Percentiles rank a stretch among this genome's conserved stretches.
phyloP scores from a whole-genome alignment of 2,329 filamentous ascomycete species.

The Didymellaceae sp. region DNA sequence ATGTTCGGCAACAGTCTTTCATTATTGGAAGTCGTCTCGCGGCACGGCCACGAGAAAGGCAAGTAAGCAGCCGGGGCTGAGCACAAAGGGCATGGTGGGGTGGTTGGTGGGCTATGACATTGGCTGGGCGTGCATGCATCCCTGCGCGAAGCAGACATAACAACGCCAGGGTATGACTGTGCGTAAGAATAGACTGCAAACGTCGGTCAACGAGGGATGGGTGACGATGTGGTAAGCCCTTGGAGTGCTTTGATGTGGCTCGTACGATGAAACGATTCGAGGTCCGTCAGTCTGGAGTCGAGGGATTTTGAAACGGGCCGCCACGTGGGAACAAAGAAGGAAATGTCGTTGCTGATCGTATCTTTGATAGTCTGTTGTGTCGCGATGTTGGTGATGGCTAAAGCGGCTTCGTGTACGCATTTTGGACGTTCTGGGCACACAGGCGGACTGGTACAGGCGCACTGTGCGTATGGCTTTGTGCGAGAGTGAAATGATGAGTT shows the following conservation, averaged over 20 bases:
- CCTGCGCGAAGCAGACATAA: conserved; percentile 17
- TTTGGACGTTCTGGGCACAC: too few relatives aligned
- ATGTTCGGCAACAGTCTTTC: conserved; percentile 12
- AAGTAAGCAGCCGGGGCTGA: conserved; percentile 37
- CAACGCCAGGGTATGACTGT: conserved; percentile 11
- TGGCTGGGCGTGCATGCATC: conserved; percentile 24
- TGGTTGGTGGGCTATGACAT: conserved; percentile 21
- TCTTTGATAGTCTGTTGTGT: neutral
- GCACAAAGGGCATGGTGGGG: conserved; percentile 25
- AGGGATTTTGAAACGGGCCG: conserved; percentile 21
- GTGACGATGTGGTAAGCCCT: conserved; percentile 25
- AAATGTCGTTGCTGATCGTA: conserved; percentile 1
- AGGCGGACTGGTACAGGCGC: too few relatives aligned
- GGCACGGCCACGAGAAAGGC: conserved; percentile 6
- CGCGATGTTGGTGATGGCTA: neutral
- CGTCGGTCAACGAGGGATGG: conserved; percentile 21
- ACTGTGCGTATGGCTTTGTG: too few relatives aligned
- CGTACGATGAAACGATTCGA: conserved; percentile 13
- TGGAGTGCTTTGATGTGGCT: conserved; percentile 11
- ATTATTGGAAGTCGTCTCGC: conserved; percentile 10
- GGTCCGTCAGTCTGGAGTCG: conserved; percentile 17
- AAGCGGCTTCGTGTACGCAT: neutral
- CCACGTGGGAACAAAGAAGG: conserved; percentile 17
- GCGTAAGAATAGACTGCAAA: conserved; percentile 26
- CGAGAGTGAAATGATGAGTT: neutral